A percentile compares a stretch with the other conserved stretches of the same genome.
Conservation (phyloP, 108 stramenopile species). For the Fragilaria radians region DNA sequence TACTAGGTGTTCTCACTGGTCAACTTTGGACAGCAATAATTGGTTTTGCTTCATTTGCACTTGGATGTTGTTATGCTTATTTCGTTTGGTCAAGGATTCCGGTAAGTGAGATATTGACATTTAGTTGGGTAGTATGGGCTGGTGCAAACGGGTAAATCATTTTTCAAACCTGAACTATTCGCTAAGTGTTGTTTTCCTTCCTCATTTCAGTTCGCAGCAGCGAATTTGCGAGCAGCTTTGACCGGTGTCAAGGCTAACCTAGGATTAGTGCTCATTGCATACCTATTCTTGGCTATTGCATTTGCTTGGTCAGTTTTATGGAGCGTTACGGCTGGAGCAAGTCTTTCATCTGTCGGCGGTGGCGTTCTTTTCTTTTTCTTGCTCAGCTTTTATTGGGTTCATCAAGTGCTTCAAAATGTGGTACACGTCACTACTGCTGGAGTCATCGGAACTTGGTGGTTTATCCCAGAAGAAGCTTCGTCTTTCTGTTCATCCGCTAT, state of each 20-base stretch:
- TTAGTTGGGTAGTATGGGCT: too few species aligned
- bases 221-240: constrained; percentile 64
- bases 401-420: constrained; percentile 56
- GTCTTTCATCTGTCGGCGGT: not conserved
- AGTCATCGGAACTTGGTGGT: constrained; percentile 75
- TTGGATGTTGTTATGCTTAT: constrained; percentile 53
- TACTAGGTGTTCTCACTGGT: constrained; percentile 31
- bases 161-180: too few species aligned
- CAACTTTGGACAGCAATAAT: constrained; percentile 20
- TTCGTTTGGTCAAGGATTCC: constrained; percentile 71
- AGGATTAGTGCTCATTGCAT: constrained; percentile 52
- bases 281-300: constrained; percentile 51
- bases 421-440: constrained; percentile 78
- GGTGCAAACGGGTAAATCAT: too few species aligned
- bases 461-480: constrained; percentile 56
- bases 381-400: constrained; percentile 46
- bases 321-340: constrained; percentile 45
- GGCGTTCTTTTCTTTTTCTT: constrained; percentile 34
- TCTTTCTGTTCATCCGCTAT: constrained; percentile 47
- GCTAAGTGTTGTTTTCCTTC: too few species aligned
- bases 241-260: constrained; percentile 71
- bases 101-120: too few species aligned
- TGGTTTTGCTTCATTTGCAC: constrained; percentile 36
- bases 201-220: constrained; percentile 79
- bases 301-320: constrained; percentile 61